Evolutionary conservation across 768 basidiomycete species (phyloP), one percentile per base, ranked within the genome.

Genomic region (Lactarius indigo): DNA sequence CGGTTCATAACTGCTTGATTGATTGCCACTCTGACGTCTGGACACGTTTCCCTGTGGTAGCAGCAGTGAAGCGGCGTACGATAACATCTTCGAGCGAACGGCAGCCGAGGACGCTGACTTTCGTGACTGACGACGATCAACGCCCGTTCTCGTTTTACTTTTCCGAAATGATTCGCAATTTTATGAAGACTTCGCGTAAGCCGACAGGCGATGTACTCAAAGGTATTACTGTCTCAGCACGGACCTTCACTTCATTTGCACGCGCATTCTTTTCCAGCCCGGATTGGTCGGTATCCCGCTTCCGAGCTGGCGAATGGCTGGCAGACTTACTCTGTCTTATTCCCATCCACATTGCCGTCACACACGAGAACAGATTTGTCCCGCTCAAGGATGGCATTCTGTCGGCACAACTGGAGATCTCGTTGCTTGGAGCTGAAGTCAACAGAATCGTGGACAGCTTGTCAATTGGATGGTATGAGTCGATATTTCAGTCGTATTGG

Each of bases 391-490:
- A 88, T 68, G 84, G 84, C 0, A 79, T 87, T 0, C 76, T 76
- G 50, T 86, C 85, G 0, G 69, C 81, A 0, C 78, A 80, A 17
- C 72, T 82, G 23, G 87, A 88, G 70, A 79, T 77, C 58, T 78
- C 82, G 1, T 73, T 88, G 33, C 77, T 88, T 2, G 87, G 87
- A 6, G 87, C 87, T 0, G 84, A 86, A 55, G 82, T 88, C 23
- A 80, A 79, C 28, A 78, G 78, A n/a, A 85, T 88, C 23, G 83
- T 86, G 15, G 82, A 87, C 64, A 78, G 68, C 57, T 72, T 88
- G 12, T 81, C 84, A 0, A 80, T 88, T 60, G 86, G 85, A 1
- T 88, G 87, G 87, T 87, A 87, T 33, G 87, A 88, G 68, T 84
- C 83, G 0, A 76, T 88, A 10, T 85, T 88, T 66, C 83, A 83